These are phyloP conservation scores for Penicillium hesseltinei DNA, from an alignment of 2,329 filamentous ascomycete species.

Conservation along the genomic window DNA sequence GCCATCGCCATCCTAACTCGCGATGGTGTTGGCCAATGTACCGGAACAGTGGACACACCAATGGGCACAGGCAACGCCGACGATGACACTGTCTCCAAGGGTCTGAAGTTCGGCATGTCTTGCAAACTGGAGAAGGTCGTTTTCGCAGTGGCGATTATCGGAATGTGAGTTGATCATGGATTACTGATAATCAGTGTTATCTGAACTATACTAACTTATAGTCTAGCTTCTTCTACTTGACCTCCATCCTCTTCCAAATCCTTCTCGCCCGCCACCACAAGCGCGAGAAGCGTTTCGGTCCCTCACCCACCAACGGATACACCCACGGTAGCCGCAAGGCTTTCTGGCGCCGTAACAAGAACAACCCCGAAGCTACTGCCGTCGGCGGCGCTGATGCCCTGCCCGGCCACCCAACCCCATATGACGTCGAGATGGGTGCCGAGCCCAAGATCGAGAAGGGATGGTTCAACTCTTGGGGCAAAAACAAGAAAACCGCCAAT, in stretches of 20 bases:
- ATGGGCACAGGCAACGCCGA: conserved; percentile 63
- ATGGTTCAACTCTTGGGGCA: conserved; percentile 23
- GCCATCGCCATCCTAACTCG: conserved; percentile 76
- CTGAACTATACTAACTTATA: conserved; percentile 5
- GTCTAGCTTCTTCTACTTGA: conserved; percentile 67
- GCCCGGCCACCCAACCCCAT: conserved; percentile 41
- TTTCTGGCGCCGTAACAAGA: conserved; percentile 46
- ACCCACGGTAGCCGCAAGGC: conserved; percentile 55
- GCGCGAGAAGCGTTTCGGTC: conserved; percentile 71
- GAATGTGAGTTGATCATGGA: conserved; percentile 56
- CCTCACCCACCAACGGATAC: conserved; percentile 65
- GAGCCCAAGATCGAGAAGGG: conserved; percentile 20
- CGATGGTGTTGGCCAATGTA: conserved; percentile 66
- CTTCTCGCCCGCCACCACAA: conserved; percentile 68
- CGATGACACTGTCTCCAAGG: conserved; percentile 48
- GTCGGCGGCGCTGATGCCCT: conserved; percentile 34
- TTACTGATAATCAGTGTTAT: neutral
- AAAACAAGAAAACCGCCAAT: conserved; percentile 22
- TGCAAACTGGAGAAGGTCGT: conserved; percentile 75
- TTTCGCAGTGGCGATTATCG: conserved; percentile 76
- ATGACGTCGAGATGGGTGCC: conserved; percentile 35
- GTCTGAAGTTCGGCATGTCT: conserved; percentile 54
- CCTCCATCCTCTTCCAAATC: conserved; percentile 68
- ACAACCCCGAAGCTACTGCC: conserved; percentile 37
- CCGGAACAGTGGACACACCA: conserved; percentile 62